phyloP scores from a whole-genome alignment of 2,329 filamentous ascomycete genomes.

The Fusarium pseudoanthophilum region DNA sequence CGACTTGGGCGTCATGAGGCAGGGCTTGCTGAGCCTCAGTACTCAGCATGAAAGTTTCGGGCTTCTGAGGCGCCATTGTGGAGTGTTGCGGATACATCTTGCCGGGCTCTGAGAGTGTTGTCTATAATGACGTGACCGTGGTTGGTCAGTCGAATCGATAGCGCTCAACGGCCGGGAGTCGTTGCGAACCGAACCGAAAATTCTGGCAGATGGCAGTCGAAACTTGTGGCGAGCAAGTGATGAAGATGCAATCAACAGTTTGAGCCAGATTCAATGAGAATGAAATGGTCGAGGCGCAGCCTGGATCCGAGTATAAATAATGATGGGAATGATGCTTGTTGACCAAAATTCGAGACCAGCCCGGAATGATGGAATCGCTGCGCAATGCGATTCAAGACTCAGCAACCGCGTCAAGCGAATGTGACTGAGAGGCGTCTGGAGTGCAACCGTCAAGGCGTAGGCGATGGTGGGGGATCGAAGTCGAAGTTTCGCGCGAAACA shows the following conservation, averaged over 20 bases:
- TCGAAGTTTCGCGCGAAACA: constrained; percentile 44
- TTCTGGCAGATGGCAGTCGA: constrained; percentile 27
- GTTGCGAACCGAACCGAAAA: constrained; percentile 24
- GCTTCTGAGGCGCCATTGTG: constrained; percentile 93
- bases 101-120: constrained; percentile 40
- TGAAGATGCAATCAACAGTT: constrained; percentile 15
- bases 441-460: constrained; percentile 56
- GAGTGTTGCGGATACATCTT: constrained; percentile 85
- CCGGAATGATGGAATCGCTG: constrained; percentile 51
- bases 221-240: constrained; percentile 4
- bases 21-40: constrained; percentile 96
- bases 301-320: constrained; percentile 42
- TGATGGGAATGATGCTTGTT: constrained; percentile 43
- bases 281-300: constrained; percentile 49
- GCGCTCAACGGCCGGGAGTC: constrained; percentile 29
- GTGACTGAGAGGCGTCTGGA: constrained; percentile 47
- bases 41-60: constrained; percentile 98
- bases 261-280: constrained; percentile 17
- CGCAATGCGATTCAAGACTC: constrained; percentile 47
- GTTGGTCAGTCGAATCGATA: constrained; percentile 40
- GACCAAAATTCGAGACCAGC: constrained; percentile 60
- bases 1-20: constrained; percentile 95
- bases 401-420: constrained; percentile 61
- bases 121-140: constrained; percentile 43
- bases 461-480: constrained; percentile 46